A percentile compares a stretch with the other conserved stretches of the same genome.
Evolutionary conservation across 73 alveolate genomes (phyloP).

Genomic region (Blepharisma japonicum): DNA sequence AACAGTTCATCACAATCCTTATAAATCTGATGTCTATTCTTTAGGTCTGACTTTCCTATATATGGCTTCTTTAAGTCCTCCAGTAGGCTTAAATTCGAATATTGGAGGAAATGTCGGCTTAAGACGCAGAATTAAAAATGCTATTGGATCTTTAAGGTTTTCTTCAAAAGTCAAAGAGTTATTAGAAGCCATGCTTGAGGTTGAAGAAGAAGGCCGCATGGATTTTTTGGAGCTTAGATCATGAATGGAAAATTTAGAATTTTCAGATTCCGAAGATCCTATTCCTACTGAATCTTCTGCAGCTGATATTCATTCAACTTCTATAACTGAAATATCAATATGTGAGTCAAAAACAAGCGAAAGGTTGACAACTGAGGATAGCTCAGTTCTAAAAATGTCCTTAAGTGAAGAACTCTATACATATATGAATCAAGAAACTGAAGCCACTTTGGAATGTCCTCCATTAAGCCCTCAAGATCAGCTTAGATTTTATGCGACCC

Average conservation of each 20-base stretch:
- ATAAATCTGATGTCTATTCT: constrained; percentile 26
- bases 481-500: neutral
- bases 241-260: neutral
- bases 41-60: constrained; percentile 18
- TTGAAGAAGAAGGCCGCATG: constrained; percentile 10
- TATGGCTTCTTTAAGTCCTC: constrained; percentile 18
- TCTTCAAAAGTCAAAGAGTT: neutral
- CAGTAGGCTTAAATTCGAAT: neutral
- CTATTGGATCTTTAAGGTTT: neutral
- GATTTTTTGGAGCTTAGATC: neutral
- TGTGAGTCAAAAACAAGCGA: neutral
- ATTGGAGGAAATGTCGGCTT: constrained; percentile 4
- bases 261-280: neutral
- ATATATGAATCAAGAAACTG: neutral
- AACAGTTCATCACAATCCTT: neutral
- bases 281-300: neutral
- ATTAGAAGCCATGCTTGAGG: constrained; percentile 8
- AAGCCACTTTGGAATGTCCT: neutral
- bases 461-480: neutral
- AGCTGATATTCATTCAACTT: too few relatives aligned
- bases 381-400: neutral
- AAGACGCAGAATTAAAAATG: neutral
- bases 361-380: neutral
- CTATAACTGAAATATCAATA: too few relatives aligned
- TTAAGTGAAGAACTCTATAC: neutral